Evolutionary conservation across 805 yeast species (phyloP), one percentile per base, ranked within the genome.

Genomic region (Priceomyces medius): DNA sequence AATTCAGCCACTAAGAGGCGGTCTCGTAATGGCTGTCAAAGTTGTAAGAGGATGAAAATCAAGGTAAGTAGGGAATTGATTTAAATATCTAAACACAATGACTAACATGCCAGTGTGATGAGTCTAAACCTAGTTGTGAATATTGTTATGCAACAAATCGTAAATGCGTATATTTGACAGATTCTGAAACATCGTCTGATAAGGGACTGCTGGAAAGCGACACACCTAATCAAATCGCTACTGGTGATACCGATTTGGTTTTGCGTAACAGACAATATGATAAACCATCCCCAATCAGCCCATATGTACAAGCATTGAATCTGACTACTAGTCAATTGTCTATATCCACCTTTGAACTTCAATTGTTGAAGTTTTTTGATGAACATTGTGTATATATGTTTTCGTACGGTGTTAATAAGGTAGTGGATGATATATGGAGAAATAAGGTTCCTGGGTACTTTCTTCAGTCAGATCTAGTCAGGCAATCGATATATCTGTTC

Each of bases 371-470:
- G 7, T 38, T 38, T 40, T 65, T 65, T 50, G 49, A 63, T 29
- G 44, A 42, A 36, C 49, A 52, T 31, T 63, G 71, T 41, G 43
- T 62, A 4, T 51, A 56, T 4, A 37, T 58, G 9, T 57, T 64
- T 41, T 50, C 64, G 5, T 58, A 46, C 44, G 57, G 55, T 7
- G 51, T 51, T 26, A 52, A 56, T 38, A 36, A 42, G 17, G 43
- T 32, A 6, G 50, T 56, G 12, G 55, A 59, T 20, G 36, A 40
- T 8, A 49, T 55, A 4, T 65, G 68, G 69, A 47, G 48, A 12
- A 33, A 37, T 8, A 41, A 48, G n/a, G 59, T 61, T 1, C 69
- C 69, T 4, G 31, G 42, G 8, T 42, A 53, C 19, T 63, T 63
- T 40, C 43, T 54, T 19, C 21, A 41, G 16, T 57, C 61, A 38